These are phyloP conservation scores for Xylaria sp. DNA, from an alignment of 2,329 filamentous ascomycete genomes.

Conservation along the genomic window DNA sequence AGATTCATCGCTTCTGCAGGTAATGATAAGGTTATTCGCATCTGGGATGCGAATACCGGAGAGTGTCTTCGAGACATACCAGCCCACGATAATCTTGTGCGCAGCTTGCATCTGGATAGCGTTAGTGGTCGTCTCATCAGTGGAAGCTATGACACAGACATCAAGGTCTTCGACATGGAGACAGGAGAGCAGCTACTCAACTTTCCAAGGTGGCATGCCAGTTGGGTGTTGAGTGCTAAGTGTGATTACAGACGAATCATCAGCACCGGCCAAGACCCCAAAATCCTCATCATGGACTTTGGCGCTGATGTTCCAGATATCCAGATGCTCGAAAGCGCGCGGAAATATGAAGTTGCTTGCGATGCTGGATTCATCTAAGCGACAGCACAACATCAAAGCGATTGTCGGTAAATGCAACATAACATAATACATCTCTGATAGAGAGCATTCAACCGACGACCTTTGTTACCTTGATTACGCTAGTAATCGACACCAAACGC, in stretches of 20 bases:
- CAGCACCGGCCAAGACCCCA: constrained; percentile 91
- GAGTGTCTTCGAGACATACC: constrained; percentile 82
- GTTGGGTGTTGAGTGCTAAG: constrained; percentile 97
- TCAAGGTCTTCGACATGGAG: constrained; percentile 92
- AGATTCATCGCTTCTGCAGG: constrained; percentile 92
- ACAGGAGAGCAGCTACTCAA: constrained; percentile 81
- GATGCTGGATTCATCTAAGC: constrained; percentile 51
- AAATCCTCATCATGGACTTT: constrained; percentile 95
- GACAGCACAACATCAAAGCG: not conserved
- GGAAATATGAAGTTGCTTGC: constrained; percentile 46
- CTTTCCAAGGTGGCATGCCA: constrained; percentile 94
- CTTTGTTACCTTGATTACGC: not conserved
- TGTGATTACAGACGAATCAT: constrained; percentile 95
- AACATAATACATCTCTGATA: constrained; percentile 15
- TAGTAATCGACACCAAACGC: not conserved
- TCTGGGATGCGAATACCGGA: constrained; percentile 94
- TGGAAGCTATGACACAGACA: constrained; percentile 93
- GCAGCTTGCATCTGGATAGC: constrained; percentile 89
- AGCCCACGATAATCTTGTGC: constrained; percentile 86
- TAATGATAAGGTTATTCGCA: constrained; percentile 94
- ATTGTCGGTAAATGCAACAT: not conserved
- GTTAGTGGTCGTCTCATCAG: constrained; percentile 87
- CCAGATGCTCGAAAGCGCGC: constrained; percentile 64
- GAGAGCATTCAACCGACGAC: not conserved
- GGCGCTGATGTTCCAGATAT: constrained; percentile 70